Percentiles rank a stretch among this genome's conserved stretches.
phyloP scores from a whole-genome alignment of 257 asterid species.

The Solanum bulbocastanum region DNA sequence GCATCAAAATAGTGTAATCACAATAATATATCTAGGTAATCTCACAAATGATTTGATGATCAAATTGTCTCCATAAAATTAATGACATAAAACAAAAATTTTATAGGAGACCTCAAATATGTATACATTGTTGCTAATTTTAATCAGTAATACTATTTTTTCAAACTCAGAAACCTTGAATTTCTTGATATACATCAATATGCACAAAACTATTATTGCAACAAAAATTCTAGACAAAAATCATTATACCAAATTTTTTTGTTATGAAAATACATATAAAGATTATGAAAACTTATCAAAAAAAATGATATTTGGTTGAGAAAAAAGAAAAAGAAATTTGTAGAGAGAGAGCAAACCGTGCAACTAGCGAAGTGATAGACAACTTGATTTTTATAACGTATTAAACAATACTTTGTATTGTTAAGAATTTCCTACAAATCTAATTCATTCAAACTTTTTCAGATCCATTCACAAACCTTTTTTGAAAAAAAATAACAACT shows the following conservation, averaged over 20 bases:
- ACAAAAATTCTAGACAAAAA: neutral
- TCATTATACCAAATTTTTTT: neutral
- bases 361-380: neutral
- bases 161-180: neutral
- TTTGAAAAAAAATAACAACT: no score
- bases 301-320: neutral
- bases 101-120: neutral
- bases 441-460: neutral
- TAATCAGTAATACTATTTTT: neutral
- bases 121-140: neutral
- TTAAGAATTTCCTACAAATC: no score
- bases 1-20: neutral
- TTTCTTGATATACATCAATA: neutral
- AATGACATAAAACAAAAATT: neutral
- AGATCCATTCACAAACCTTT: neutral
- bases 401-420: no score
- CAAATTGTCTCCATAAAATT: neutral
- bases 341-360: neutral
- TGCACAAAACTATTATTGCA: neutral
- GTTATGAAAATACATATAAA: neutral
- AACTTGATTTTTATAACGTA: no score
- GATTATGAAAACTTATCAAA: neutral
- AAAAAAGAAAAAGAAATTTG: neutral
- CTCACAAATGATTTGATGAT: neutral
- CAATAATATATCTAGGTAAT: neutral